Percentiles rank a stretch among this genome's conserved stretches.
These are phyloP conservation scores for Penicillium sp. DNA, from an alignment of 2,329 filamentous ascomycete species.

Conservation along the genomic window DNA sequence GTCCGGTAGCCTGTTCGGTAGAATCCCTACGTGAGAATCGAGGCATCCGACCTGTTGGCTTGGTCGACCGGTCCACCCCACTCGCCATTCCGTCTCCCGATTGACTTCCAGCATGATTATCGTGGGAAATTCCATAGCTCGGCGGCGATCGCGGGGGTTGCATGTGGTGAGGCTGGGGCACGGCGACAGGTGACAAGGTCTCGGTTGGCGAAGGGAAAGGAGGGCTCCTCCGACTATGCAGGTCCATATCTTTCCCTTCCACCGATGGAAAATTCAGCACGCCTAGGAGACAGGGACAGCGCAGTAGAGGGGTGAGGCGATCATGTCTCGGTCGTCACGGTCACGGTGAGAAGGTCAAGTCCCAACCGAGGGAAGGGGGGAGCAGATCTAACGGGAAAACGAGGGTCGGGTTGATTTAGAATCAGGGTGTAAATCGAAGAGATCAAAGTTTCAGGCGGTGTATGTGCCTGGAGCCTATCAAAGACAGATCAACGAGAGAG, in stretches of 20 bases:
- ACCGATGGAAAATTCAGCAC: slow-evolving; percentile 30
- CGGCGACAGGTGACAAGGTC: slow-evolving; percentile 30
- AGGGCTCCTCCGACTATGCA: slow-evolving; percentile 37
- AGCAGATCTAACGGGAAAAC: background rate
- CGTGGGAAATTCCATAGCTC: slow-evolving; percentile 14
- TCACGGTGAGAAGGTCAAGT: slow-evolving; percentile 6
- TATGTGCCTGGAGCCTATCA: slow-evolving; percentile 3
- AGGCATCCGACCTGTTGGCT: slow-evolving; percentile 4
- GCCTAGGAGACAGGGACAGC: slow-evolving; percentile 32
- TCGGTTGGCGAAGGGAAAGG: slow-evolving; percentile 39
- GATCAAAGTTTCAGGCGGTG: slow-evolving; percentile 17
- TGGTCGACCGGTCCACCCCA: slow-evolving; percentile 8
- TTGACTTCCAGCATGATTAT: slow-evolving; percentile 13
- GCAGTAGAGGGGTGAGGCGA: slow-evolving; percentile 26
- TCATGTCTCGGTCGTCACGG: slow-evolving; percentile 35
- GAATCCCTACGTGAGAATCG: slow-evolving; percentile 24
- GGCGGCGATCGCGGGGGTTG: slow-evolving; percentile 24
- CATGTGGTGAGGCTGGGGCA: slow-evolving; percentile 24
- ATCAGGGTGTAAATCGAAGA: slow-evolving; percentile 5
- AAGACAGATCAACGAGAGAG: background rate
- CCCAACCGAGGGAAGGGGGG: slow-evolving; percentile 4
- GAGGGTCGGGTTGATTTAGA: slow-evolving; percentile 11
- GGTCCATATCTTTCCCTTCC: slow-evolving; percentile 35
- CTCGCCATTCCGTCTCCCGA: slow-evolving; percentile 10
- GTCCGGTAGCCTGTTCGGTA: slow-evolving; percentile 10